Conservation (phyloP, 1,139 yeast species). For the Saccharomycopsis phalli region DNA sequence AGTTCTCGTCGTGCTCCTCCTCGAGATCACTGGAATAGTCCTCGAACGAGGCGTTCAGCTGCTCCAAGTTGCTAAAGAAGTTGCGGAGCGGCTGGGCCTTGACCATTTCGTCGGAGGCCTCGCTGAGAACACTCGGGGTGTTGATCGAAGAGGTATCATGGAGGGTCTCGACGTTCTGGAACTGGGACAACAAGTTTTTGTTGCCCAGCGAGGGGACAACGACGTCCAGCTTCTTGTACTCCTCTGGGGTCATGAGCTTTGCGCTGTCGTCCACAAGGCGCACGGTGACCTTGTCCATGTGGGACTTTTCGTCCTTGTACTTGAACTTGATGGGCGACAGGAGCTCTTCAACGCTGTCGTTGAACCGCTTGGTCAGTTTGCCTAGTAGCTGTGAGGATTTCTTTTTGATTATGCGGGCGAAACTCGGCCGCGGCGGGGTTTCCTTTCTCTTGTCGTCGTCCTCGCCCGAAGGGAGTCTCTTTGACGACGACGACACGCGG, state of each 20-base stretch:
- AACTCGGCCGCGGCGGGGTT: constrained; percentile 14
- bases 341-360: constrained; percentile 15
- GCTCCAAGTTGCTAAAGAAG: constrained; percentile 11
- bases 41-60: constrained; percentile 9
- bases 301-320: constrained; percentile 8
- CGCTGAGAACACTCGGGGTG: constrained; percentile 7
- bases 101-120: constrained; percentile 5
- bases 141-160: constrained; percentile 10
- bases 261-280: constrained; percentile 18
- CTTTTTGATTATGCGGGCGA: constrained; percentile 16
- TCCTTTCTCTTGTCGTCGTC: constrained; percentile 10
- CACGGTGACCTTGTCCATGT: no score
- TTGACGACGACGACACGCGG: background rate
- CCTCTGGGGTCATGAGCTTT: constrained; percentile 18
- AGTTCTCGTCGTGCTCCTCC: constrained; percentile 1
- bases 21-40: constrained; percentile 14
- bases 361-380: constrained; percentile 2
- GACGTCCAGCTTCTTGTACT: constrained; percentile 9
- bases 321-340: constrained; percentile 17
- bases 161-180: constrained; percentile 7
- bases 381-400: constrained; percentile 19
- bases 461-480: constrained; percentile 1
- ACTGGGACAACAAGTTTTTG: constrained; percentile 3
- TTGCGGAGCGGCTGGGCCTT: constrained; percentile 8
- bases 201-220: background rate